These are phyloP conservation scores for Lignosus rhinocerotis DNA, from an alignment of 1,284 basidiomycete genomes.

Conservation along the genomic window DNA sequence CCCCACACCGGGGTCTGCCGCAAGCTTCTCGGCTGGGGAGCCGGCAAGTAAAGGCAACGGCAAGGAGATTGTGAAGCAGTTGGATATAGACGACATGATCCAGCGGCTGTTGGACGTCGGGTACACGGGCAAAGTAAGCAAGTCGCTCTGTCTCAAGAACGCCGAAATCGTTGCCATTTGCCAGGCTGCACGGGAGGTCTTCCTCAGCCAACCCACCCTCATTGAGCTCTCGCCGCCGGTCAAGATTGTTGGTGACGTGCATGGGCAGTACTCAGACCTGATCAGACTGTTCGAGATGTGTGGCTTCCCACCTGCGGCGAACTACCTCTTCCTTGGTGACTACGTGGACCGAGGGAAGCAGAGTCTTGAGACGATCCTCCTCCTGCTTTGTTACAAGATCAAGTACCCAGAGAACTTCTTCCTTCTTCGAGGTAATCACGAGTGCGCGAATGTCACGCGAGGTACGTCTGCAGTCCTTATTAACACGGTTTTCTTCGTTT, in stretches of 20 bases:
- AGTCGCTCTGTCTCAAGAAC: constrained; percentile 96
- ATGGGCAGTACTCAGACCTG: constrained; percentile 98
- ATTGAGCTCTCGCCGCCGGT: constrained; percentile 98
- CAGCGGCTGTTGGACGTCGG: constrained; percentile 94
- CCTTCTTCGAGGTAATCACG: constrained; percentile 96
- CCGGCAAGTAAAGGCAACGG: constrained; percentile 45
- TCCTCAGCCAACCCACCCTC: constrained; percentile 95
- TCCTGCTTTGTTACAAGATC: constrained; percentile 98
- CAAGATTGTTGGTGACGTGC: constrained; percentile 99
- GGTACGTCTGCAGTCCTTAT: constrained; percentile 50
- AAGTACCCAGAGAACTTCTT: constrained; percentile 99
- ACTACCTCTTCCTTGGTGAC: constrained; percentile 98
- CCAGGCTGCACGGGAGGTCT: constrained; percentile 95
- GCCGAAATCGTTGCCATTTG: constrained; percentile 95
- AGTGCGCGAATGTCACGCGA: constrained; percentile 98
- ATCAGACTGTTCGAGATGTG: constrained; percentile 99
- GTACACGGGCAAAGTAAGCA: constrained; percentile 97
- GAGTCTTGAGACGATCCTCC: constrained; percentile 95
- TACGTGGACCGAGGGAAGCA: constrained; percentile 99
- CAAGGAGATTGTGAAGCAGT: constrained; percentile 62
- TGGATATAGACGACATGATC: constrained; percentile 99
- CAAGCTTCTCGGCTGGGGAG: constrained; percentile 41
- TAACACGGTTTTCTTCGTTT: constrained; percentile 12
- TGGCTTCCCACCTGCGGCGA: constrained; percentile 95
- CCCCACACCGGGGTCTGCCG: constrained; percentile 47